Percentiles rank a stretch among this genome's conserved stretches.
Evolutionary conservation across 805 yeast species (phyloP).

Genomic region (Kuraishia borneana): DNA sequence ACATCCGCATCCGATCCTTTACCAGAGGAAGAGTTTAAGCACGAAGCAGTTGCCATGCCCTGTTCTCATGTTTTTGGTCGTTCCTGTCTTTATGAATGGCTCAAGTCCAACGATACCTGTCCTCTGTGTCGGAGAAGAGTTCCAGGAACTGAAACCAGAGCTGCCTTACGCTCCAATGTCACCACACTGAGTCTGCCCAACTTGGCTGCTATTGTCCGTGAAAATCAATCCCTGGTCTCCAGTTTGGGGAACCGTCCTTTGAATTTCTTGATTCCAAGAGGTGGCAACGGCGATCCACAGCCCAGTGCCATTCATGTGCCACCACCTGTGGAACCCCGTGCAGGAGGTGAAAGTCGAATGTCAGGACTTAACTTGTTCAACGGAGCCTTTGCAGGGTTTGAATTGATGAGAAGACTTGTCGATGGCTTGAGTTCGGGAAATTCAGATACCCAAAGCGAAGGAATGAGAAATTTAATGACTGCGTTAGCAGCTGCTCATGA

Average conservation of each 20-base stretch:
- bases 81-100: constrained; percentile 80
- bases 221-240: constrained; percentile 16
- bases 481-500: background rate
- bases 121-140: constrained; percentile 72
- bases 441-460: background rate
- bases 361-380: background rate
- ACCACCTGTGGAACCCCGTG: background rate
- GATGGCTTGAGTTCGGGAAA: constrained; percentile 1
- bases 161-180: constrained; percentile 3
- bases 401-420: constrained; percentile 5
- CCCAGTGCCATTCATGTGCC: background rate
- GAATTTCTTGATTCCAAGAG: constrained; percentile 17
- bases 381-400: constrained; percentile 5
- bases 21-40: constrained; percentile 22
- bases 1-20: background rate
- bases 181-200: constrained; percentile 24
- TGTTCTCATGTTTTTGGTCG: constrained; percentile 85
- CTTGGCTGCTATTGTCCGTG: constrained; percentile 20
- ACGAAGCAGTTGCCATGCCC: constrained; percentile 64
- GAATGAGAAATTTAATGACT: background rate
- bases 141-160: constrained; percentile 12
- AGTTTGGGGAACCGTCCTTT: constrained; percentile 19
- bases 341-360: background rate
- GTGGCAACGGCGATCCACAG: constrained; percentile 8
- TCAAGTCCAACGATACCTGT: constrained; percentile 60